A percentile compares a stretch with the other conserved stretches of the same genome.
Evolutionary conservation across 2,329 filamentous ascomycete species (phyloP).

Genomic region (Periglandula ipomoeae): DNA sequence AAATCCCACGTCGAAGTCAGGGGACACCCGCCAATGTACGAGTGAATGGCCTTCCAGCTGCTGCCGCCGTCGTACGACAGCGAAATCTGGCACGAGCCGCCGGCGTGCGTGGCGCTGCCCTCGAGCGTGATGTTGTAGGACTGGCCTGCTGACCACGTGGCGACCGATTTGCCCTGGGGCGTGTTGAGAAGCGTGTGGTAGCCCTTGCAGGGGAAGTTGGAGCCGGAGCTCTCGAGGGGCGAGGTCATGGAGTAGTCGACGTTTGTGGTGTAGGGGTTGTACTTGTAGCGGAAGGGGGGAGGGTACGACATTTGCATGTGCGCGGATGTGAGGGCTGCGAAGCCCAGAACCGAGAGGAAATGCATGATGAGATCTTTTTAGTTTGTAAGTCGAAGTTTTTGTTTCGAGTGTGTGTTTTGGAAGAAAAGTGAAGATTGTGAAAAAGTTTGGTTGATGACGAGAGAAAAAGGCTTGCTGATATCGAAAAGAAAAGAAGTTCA

Average conservation of each 20-base stretch:
- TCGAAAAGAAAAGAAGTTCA: too few species aligned
- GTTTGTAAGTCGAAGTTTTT: too few species aligned
- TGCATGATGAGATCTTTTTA: background rate
- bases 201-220: conserved; percentile 71
- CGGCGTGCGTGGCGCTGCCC: conserved; percentile 55
- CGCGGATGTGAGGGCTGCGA: conserved; percentile 34
- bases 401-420: too few species aligned
- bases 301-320: conserved; percentile 50
- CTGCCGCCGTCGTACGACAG: conserved; percentile 64
- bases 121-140: conserved; percentile 54
- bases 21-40: conserved; percentile 46
- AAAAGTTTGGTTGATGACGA: too few species aligned
- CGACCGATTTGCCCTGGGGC: conserved; percentile 41
- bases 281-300: conserved; percentile 42
- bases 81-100: conserved; percentile 69
- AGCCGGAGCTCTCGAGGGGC: conserved; percentile 51
- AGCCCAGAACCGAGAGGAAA: conserved; percentile 28
- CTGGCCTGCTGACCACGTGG: conserved; percentile 52
- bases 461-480: too few species aligned
- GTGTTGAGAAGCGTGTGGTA: conserved; percentile 40
- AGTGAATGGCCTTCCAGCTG: conserved; percentile 59
- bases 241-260: conserved; percentile 66
- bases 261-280: conserved; percentile 37
- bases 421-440: too few species aligned
- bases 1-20: conserved; percentile 50